Base-by-base conservation (phyloP, 179 eudicot species). In the Drosera spatulata region DNA sequence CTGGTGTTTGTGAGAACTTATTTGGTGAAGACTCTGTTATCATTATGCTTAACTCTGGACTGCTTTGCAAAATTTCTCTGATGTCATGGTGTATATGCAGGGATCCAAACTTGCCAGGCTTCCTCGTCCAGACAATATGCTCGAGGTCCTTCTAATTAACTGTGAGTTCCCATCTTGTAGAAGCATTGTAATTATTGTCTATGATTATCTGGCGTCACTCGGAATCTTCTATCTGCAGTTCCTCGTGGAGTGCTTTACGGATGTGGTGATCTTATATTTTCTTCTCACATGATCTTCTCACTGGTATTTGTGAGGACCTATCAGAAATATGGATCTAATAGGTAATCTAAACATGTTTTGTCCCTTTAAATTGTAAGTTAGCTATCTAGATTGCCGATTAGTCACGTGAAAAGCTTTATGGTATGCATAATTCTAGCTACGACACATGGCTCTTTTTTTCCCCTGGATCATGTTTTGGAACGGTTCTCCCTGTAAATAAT, bases 241-340 rank as follows among this genome's bases (percentile, higher is more conserved):
- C 85, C 95, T 68, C 77, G 77, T 13, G 95, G 96, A 38, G 76
- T 84, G 49, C 84, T 86, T 38, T 89, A 77, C 71, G 99, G 98
- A n/a, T 88, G 98, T 78, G 96, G 98, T 53, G 98, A 91, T 68
- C 79, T 91, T 63, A 91, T 91, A 74, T 91, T 91, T 69, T 91
- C 98, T 22, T 91, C 98, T 10, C 98, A 91, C 72, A 91, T 91
- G 98, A 91, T 91, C 72, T 91, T 91, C 73, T 63, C 96, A 56
- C 85, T 88, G 10, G 89, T 84, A 51, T 91, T 91, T 75, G 83
- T 91, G 75, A 86, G 91, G 66, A 91, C 96, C 10, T 91, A 85
- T 68, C 91, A 88, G 6, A 91, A 82, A 73, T 91, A 87, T 56
- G 97, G 97, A 41, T 68, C 88, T 50, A 73, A 64, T 50, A 91